A percentile compares a stretch with the other conserved stretches of the same genome.
phyloP scores from a whole-genome alignment of 495 filamentous ascomycete genomes.

The Aspergillus ellipticus region DNA sequence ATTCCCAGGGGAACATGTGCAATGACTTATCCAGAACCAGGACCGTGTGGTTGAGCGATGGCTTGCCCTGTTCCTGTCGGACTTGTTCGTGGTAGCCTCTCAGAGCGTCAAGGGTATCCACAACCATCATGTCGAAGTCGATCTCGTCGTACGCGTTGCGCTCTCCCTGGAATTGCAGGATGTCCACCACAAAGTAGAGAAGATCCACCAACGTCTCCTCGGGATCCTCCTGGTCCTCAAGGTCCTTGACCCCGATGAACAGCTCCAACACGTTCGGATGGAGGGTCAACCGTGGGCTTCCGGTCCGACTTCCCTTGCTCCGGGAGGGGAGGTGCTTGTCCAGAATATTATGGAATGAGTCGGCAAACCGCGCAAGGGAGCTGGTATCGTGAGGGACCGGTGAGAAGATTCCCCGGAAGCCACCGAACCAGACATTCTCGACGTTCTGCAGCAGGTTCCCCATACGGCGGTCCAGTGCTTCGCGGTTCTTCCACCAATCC shows the following conservation, averaged over 20 bases:
- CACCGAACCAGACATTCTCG: constrained; percentile 90
- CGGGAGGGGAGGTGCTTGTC: constrained; percentile 87
- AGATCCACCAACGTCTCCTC: constrained; percentile 86
- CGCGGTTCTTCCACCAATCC: constrained; percentile 85
- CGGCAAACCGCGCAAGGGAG: constrained; percentile 68
- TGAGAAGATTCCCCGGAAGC: constrained; percentile 87
- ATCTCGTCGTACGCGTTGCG: constrained; percentile 97
- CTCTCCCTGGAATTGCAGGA: constrained; percentile 94
- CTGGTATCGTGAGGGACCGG: constrained; percentile 57
- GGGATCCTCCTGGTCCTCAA: constrained; percentile 64
- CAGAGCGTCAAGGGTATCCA: constrained; percentile 79
- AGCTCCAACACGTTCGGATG: constrained; percentile 79
- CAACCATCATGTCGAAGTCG: constrained; percentile 85
- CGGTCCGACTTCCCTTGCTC: constrained; percentile 53
- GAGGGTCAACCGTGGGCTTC: constrained; percentile 53
- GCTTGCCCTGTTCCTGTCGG: constrained; percentile 42
- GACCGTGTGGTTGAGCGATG: constrained; percentile 78
- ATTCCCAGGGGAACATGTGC: constrained; percentile 94
- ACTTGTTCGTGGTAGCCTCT: constrained; percentile 67
- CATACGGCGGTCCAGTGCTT: constrained; percentile 71
- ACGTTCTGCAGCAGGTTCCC: constrained; percentile 78
- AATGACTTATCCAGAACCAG: constrained; percentile 89
- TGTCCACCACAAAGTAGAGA: constrained; percentile 93
- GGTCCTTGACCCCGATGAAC: constrained; percentile 79
- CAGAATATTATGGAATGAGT: constrained; percentile 74